Base-by-base conservation (phyloP, 2,329 filamentous ascomycete species). In the Phialophora macrospora region DNA sequence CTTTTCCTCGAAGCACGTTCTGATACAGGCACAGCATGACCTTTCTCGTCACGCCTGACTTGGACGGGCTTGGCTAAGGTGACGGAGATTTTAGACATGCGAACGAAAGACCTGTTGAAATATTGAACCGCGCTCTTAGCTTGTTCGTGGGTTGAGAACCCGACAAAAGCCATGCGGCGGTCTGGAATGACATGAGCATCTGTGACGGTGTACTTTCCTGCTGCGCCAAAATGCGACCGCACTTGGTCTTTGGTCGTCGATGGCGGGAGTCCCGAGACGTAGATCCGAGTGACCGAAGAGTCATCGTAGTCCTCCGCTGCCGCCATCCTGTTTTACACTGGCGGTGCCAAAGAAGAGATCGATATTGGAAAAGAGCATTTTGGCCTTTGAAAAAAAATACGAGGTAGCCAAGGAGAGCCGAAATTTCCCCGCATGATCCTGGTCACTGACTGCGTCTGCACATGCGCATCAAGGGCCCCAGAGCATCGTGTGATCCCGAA, bases 71-170 rank as follows among this genome's bases (percentile, higher is more conserved):
- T 89, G 63, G 95, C 95, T 74, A 95, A 81, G 80, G 97, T 93
- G 68, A 97, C 95, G 32, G 85, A 85, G 74, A 99, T 93, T 81
- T 90, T 96, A 64, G 93, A 97, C 91, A 97, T 95, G 73, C 93
- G 92, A 74, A 99, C 92, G 79, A 93, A 99, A 69, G 93, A 90
- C 77, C 87, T 92, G 83, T 99, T 93, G 84, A 97, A 97, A 82
- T 97, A 96, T 78, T 91, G 93, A 76, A 96, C 90, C 52, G 95
- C 94, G 75, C 88, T 87, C 64, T 86, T 83, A 63, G 95, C 95
- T 76, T 92, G 90, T 68, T 94, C 87, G 14, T 90, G 82, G 59
- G 87, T 91, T 80, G 91, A 93, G 83, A 94, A 98, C 69, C 95
- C 95, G 66, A 99, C 88, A 84, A 97, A 99, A 73, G 93, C 95